Evolutionary conservation across 768 basidiomycete genomes (phyloP).

Genomic region (Panus rudis): DNA sequence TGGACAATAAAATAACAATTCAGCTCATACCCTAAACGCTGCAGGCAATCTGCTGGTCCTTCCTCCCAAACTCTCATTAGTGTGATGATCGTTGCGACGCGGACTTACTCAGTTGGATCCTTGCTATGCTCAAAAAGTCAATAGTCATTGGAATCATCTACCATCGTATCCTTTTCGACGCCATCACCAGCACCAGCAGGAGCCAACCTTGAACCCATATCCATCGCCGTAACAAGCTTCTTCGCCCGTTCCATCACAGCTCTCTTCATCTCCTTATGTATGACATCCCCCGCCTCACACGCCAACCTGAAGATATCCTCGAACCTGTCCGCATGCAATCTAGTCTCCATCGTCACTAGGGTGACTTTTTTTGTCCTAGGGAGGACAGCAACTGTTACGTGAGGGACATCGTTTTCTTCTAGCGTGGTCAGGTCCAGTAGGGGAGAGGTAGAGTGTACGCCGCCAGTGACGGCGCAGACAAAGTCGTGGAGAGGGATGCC

Average conservation of each 20-base stretch:
- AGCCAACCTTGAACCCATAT: conserved; percentile 30
- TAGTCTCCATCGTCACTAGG: conserved; percentile 87
- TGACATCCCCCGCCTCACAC: conserved; percentile 64
- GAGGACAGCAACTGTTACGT: conserved; percentile 84
- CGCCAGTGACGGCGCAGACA: conserved; percentile 81
- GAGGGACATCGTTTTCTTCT: conserved; percentile 88
- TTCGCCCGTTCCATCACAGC: conserved; percentile 61
- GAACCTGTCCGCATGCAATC: conserved; percentile 89
- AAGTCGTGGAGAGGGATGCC: conserved; percentile 90
- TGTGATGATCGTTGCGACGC: no score
- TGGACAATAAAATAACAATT: no score
- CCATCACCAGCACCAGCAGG: conserved; percentile 14
- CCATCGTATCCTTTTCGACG: conserved; percentile 17
- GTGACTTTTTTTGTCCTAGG: conserved; percentile 83
- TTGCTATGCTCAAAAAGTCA: no score
- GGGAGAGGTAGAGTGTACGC: conserved; percentile 74
- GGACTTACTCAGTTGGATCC: no score
- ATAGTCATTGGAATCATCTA: no score
- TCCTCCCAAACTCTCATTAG: no score
- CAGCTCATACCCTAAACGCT: no score
- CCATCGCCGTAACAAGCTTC: conserved; percentile 57
- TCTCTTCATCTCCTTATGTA: conserved; percentile 79
- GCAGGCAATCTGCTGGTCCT: no score
- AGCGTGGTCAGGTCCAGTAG: conserved; percentile 82
- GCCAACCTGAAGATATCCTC: conserved; percentile 82